Evolutionary conservation across 345 rosid genomes (phyloP).

Genomic region (Lumnitzera littorea): DNA sequence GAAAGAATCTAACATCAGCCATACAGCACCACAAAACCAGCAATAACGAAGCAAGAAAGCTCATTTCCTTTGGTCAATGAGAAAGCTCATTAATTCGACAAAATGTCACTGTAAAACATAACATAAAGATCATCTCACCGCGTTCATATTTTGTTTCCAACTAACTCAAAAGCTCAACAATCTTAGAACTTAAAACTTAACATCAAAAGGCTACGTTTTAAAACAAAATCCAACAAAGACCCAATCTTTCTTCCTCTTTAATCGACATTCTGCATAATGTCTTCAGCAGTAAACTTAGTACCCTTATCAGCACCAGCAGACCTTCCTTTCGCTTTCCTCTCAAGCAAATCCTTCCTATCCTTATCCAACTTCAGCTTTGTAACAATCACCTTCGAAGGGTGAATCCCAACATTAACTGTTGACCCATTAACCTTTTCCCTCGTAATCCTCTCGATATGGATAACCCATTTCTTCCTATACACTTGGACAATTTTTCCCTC

Average conservation of each 20-base stretch:
- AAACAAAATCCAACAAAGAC: too few relatives aligned
- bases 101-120: too few relatives aligned
- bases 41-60: too few relatives aligned
- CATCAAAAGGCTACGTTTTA: too few relatives aligned
- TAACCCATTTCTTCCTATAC: slow-evolving; percentile 17
- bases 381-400: slow-evolving; percentile 14
- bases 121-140: too few relatives aligned
- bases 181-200: too few relatives aligned
- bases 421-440: slow-evolving; percentile 19
- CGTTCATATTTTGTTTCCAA: too few relatives aligned
- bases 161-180: too few relatives aligned
- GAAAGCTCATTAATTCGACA: too few relatives aligned
- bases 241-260: background rate
- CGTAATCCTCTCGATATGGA: slow-evolving; percentile 20
- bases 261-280: slow-evolving; percentile 12
- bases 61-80: too few relatives aligned
- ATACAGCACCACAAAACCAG: too few relatives aligned
- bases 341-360: slow-evolving; percentile 18
- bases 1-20: too few relatives aligned
- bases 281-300: slow-evolving; percentile 18
- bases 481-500: slow-evolving; percentile 21
- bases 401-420: slow-evolving; percentile 14
- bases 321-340: slow-evolving; percentile 17
- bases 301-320: slow-evolving; percentile 18
- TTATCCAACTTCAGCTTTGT: slow-evolving; percentile 15